phyloP scores from a whole-genome alignment of 305 asterid species.

The Fraxinus sp. region DNA sequence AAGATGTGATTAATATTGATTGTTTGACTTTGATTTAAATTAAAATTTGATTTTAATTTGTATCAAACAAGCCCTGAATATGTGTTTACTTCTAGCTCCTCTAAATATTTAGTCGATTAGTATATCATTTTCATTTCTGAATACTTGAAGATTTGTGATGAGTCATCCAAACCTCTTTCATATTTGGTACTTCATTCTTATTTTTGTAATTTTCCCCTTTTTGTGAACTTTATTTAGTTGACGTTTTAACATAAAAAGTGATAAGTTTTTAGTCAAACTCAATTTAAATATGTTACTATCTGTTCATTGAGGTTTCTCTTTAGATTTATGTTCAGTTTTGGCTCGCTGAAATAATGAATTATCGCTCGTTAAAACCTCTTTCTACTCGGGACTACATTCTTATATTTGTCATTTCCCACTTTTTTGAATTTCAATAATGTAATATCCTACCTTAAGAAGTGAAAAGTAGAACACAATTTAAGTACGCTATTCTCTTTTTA shows the following conservation, averaged over 20 bases:
- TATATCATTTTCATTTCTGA: background rate
- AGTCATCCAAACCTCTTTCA: too few relatives aligned
- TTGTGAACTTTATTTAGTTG: too few relatives aligned
- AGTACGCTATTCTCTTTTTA: too few relatives aligned
- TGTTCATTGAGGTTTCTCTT: background rate
- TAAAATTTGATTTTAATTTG: too few relatives aligned
- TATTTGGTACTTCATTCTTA: too few relatives aligned
- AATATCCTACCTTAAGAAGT: background rate
- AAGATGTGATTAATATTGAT: too few relatives aligned
- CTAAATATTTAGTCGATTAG: background rate
- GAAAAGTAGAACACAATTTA: background rate
- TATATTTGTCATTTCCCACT: background rate
- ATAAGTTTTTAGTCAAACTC: background rate
- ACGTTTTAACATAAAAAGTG: too few relatives aligned
- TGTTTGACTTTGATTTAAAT: too few relatives aligned
- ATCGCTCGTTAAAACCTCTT: background rate
- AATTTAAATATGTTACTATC: background rate
- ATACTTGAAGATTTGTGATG: too few relatives aligned
- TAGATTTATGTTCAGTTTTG: background rate
- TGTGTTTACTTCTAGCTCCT: too few relatives aligned
- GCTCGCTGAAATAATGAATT: background rate
- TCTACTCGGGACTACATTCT: background rate
- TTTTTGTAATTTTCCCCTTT: too few relatives aligned
- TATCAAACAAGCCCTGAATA: background rate
- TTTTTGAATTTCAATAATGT: background rate